These are phyloP conservation scores for Sapria himalayana DNA, from an alignment of 345 rosid genomes.

Conservation along the genomic window DNA sequence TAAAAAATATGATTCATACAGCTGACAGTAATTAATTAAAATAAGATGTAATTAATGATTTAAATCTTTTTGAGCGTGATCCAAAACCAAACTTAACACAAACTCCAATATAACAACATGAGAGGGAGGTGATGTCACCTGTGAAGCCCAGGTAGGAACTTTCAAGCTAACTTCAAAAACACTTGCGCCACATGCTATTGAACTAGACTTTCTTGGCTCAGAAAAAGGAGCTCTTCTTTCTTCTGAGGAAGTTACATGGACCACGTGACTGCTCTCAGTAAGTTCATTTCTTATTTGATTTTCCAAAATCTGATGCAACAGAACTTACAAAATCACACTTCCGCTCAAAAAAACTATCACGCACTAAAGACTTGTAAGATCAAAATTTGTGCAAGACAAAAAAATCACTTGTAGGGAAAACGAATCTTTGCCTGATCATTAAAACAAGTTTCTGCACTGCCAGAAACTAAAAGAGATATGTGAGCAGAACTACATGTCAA, in stretches of 20 bases:
- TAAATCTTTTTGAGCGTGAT: too few species aligned
- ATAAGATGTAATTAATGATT: too few species aligned
- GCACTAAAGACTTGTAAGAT: conserved; percentile 1
- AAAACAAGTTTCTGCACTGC: conserved; percentile 95
- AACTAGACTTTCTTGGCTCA: conserved; percentile 79
- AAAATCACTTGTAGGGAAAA: background rate
- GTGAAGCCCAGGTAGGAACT: conserved; percentile 94
- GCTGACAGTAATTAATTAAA: too few species aligned
- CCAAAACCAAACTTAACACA: too few species aligned
- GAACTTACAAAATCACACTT: background rate
- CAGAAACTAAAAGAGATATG: conserved; percentile 80
- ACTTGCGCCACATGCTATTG: conserved; percentile 86
- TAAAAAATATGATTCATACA: too few species aligned
- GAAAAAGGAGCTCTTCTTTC: conserved; percentile 28
- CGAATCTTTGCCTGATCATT: conserved; percentile 68
- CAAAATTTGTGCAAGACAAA: conserved; percentile 1
- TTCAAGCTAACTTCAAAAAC: conserved; percentile 86
- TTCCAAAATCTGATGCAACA: conserved; percentile 54
- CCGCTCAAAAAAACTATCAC: conserved; percentile 4
- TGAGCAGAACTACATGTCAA: conserved; percentile 85
- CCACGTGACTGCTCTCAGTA: conserved; percentile 58
- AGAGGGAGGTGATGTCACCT: conserved; percentile 40
- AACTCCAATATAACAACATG: too few species aligned
- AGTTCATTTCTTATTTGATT: conserved; percentile 87
- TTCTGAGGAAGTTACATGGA: conserved; percentile 37